Percentiles rank a stretch among this genome's conserved stretches.
phyloP scores from a whole-genome alignment of 2,329 filamentous ascomycete genomes.

The Tolypocladium album region DNA sequence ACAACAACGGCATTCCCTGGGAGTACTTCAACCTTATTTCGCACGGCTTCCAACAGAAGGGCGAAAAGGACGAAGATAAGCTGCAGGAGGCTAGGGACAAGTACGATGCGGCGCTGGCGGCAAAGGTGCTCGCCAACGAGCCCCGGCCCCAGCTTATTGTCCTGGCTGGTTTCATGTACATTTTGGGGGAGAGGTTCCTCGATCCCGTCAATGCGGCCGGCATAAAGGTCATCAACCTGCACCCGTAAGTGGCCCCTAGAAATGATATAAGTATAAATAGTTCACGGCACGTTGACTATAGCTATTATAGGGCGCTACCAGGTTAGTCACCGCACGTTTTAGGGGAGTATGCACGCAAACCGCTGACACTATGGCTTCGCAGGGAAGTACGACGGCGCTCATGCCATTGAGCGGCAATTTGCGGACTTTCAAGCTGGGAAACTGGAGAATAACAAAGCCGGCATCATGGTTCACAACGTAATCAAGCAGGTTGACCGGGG shows the following conservation, averaged over 20 bases:
- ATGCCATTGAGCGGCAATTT: conserved; percentile 70
- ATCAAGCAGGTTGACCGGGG: conserved; percentile 73
- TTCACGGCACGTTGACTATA: no score
- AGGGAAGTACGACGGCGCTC: conserved; percentile 65
- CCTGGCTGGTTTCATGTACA: conserved; percentile 82
- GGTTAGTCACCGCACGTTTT: conserved; percentile 27
- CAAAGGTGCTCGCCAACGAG: conserved; percentile 43
- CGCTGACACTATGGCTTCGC: conserved; percentile 10
- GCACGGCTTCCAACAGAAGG: conserved; percentile 49
- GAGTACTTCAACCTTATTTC: conserved; percentile 73
- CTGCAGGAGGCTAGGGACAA: conserved; percentile 47
- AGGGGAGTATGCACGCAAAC: background rate
- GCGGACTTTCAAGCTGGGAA: conserved; percentile 55
- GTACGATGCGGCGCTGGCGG: conserved; percentile 68
- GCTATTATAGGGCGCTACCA: conserved; percentile 38
- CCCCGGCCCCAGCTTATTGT: conserved; percentile 65
- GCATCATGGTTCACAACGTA: conserved; percentile 86
- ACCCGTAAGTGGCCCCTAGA: conserved; percentile 35
- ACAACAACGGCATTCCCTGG: conserved; percentile 41
- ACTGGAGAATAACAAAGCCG: conserved; percentile 51
- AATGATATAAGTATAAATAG: no score
- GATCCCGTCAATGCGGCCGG: conserved; percentile 50
- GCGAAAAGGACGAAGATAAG: conserved; percentile 48
- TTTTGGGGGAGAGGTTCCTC: conserved; percentile 61
- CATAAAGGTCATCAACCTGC: conserved; percentile 70